Evolutionary conservation across 208 protist species (phyloP).

Genomic region (Crithidia bombi): DNA sequence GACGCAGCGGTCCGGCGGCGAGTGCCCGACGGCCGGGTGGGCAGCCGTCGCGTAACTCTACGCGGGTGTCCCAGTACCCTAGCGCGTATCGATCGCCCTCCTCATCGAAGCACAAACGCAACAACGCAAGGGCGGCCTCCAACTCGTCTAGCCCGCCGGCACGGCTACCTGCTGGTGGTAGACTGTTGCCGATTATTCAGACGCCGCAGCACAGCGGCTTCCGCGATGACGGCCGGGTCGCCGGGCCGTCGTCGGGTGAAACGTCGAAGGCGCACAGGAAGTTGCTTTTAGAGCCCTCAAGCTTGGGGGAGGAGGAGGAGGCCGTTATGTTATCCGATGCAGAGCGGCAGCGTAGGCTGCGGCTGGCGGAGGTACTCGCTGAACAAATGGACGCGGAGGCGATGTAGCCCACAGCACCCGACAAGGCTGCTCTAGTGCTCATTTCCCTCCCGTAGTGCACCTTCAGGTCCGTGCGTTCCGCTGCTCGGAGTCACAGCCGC

Average conservation of each 20-base stretch:
- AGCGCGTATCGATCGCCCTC: not conserved
- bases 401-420: no score
- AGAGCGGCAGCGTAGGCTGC: constrained; percentile 21
- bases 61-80: not conserved
- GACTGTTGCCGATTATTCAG: constrained; percentile 16
- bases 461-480: no score
- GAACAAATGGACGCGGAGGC: constrained; percentile 5
- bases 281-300: not conserved
- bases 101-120: not conserved
- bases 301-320: not conserved
- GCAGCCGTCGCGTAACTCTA: not conserved
- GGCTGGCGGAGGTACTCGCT: constrained; percentile 11
- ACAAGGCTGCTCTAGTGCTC: no score
- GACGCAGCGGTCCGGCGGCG: not conserved
- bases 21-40: not conserved
- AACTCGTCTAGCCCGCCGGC: not conserved
- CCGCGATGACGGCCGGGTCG: constrained; percentile 13
- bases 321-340: not conserved
- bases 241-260: not conserved
- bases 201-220: not conserved
- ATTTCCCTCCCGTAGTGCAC: no score
- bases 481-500: no score
- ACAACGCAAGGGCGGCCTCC: not conserved
- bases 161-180: not conserved
- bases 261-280: not conserved